Conservation (phyloP, 345 rosid genomes). For the Lagerstroemia speciosa region DNA sequence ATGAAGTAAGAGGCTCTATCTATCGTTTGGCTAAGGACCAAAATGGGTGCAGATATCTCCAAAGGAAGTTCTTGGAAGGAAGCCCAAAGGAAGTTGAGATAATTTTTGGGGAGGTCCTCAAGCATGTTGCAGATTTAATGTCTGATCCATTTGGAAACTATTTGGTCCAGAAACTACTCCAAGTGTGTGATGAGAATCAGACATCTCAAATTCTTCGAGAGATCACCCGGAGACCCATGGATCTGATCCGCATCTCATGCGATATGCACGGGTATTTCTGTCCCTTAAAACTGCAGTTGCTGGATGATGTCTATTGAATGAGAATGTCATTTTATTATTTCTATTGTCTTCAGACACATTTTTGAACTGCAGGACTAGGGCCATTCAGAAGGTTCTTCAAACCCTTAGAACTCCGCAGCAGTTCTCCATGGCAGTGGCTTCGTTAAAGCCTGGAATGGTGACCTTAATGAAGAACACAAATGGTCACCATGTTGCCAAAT, state of each 20-base stretch:
- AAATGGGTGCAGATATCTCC: constrained; percentile 67
- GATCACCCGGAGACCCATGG: constrained; percentile 46
- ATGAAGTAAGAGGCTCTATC: constrained; percentile 28
- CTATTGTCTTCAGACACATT: background rate
- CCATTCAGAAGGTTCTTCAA: constrained; percentile 69
- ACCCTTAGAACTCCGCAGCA: constrained; percentile 46
- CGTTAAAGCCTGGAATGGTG: constrained; percentile 57
- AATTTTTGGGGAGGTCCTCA: constrained; percentile 59
- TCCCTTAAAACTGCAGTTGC: constrained; percentile 6
- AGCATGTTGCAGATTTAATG: constrained; percentile 61
- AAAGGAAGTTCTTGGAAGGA: constrained; percentile 56
- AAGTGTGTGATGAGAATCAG: constrained; percentile 38
- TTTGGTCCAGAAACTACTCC: constrained; percentile 55
- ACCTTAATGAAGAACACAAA: constrained; percentile 59
- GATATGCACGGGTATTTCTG: constrained; percentile 61
- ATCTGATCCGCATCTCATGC: constrained; percentile 63
- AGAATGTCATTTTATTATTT: too few relatives aligned
- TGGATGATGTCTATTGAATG: background rate
- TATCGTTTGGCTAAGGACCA: constrained; percentile 62
- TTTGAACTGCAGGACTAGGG: constrained; percentile 49
- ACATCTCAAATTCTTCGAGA: constrained; percentile 44
- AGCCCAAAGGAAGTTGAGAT: constrained; percentile 43
- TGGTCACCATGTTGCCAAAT: constrained; percentile 75
- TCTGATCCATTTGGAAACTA: constrained; percentile 71
- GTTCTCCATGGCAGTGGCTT: constrained; percentile 35